These are phyloP conservation scores for Phaeolepiota aurea DNA, from an alignment of 768 basidiomycete genomes.

Conservation along the genomic window DNA sequence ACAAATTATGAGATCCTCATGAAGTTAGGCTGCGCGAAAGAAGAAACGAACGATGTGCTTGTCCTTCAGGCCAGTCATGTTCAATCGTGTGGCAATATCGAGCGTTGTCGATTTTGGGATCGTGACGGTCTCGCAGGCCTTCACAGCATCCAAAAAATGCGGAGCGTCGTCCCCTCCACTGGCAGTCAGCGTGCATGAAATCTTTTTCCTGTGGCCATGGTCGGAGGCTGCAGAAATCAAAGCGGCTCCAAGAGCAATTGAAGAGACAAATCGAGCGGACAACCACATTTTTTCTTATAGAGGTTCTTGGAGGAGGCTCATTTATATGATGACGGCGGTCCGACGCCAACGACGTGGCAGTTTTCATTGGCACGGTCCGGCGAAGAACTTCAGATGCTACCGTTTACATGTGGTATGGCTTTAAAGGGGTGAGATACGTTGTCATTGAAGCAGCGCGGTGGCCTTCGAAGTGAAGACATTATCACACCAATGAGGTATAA, in stretches of 20 bases:
- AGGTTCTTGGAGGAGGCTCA: neutral
- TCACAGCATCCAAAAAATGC: conserved; percentile 33
- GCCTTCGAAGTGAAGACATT: no score
- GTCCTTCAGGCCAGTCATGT: conserved; percentile 44
- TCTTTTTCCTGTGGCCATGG: neutral
- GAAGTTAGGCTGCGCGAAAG: neutral
- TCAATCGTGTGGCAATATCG: conserved; percentile 39
- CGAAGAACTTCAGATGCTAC: neutral
- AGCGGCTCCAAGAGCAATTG: neutral
- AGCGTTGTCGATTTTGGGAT: conserved; percentile 40
- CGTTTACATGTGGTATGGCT: no score
- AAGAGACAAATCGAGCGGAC: neutral
- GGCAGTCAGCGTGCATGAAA: conserved; percentile 32
- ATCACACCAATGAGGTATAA: no score
- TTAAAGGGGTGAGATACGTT: neutral
- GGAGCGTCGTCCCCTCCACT: conserved; percentile 46
- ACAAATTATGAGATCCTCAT: neutral
- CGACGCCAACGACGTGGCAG: neutral
- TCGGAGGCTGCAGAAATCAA: neutral
- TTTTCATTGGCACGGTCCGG: neutral
- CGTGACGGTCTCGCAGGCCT: conserved; percentile 28
- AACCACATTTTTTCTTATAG: conserved; percentile 3
- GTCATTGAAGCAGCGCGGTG: neutral
- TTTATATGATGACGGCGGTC: neutral
- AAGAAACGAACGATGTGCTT: conserved; percentile 39